These are phyloP conservation scores for Chytriomyces sp. DNA, from an alignment of 192 early-diverging fungal species.

Conservation along the genomic window DNA sequence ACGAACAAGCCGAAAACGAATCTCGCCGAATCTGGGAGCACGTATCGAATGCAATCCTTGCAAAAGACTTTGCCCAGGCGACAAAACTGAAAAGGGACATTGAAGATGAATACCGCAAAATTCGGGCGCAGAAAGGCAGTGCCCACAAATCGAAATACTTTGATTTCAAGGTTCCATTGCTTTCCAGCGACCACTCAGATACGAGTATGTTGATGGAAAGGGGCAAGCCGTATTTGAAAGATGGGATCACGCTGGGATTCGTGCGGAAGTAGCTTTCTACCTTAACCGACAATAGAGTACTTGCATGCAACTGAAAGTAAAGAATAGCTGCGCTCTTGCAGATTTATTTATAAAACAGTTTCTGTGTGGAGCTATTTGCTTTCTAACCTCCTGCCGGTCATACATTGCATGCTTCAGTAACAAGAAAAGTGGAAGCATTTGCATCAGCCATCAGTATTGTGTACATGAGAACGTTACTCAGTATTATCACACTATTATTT, in stretches of 20 bases:
- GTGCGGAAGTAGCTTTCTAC: background rate
- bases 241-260: slow-evolving; percentile 4
- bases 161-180: slow-evolving; percentile 47
- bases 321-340: no score
- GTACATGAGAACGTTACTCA: no score
- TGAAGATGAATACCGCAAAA: slow-evolving; percentile 69
- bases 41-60: slow-evolving; percentile 64
- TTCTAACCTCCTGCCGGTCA: no score
- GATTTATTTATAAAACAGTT: no score
- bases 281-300: no score
- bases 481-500: no score
- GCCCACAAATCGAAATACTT: slow-evolving; percentile 66
- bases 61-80: slow-evolving; percentile 62
- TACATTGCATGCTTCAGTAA: no score
- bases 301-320: no score
- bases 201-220: slow-evolving; percentile 2
- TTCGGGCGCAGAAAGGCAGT: slow-evolving; percentile 55
- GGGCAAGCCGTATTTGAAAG: slow-evolving; percentile 36
- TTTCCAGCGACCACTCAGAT: background rate
- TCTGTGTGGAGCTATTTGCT: no score
- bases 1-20: slow-evolving; percentile 67
- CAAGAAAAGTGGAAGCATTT: no score
- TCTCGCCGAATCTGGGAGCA: slow-evolving; percentile 66
- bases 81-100: slow-evolving; percentile 69
- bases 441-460: no score